A percentile compares a stretch with the other conserved stretches of the same genome.
Conservation (phyloP, 2,329 filamentous ascomycete species). For the Clonostachys sp. region DNA sequence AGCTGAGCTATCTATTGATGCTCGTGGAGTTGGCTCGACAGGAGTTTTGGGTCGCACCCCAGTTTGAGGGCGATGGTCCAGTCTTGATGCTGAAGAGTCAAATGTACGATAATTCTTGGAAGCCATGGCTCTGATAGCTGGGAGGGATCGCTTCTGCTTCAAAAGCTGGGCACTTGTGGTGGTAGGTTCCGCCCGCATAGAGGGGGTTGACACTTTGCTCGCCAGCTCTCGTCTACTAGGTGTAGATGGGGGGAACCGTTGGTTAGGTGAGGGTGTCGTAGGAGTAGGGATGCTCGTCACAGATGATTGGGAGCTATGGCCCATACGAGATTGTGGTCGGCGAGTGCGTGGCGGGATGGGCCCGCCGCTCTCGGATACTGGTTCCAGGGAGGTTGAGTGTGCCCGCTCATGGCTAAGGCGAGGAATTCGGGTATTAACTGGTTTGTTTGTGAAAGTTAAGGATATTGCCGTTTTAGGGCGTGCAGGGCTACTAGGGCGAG, state of each 20-base stretch:
- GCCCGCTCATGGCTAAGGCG: conserved; percentile 70
- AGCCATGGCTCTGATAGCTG: conserved; percentile 49
- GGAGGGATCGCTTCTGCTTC: conserved; percentile 61
- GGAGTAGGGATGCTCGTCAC: conserved; percentile 59
- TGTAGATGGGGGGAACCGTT: conserved; percentile 50
- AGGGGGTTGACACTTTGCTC: conserved; percentile 47
- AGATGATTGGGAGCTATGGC: conserved; percentile 67
- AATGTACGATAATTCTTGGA: conserved; percentile 44
- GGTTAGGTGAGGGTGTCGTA: conserved; percentile 49
- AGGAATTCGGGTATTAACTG: conserved; percentile 70
- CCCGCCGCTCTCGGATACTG: conserved; percentile 85
- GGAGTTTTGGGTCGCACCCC: conserved; percentile 66
- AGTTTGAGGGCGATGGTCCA: conserved; percentile 47
- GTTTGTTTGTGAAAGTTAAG: conserved; percentile 85
- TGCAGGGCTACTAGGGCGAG: conserved; percentile 63
- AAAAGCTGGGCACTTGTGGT: conserved; percentile 62
- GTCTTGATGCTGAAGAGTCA: conserved; percentile 57
- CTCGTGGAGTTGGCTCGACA: conserved; percentile 52
- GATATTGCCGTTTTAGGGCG: conserved; percentile 74
- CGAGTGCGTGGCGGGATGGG: conserved; percentile 56
- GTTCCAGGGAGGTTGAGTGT: conserved; percentile 72
- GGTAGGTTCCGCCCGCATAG: conserved; percentile 54
- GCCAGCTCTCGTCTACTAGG: conserved; percentile 58
- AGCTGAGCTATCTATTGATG: conserved; percentile 42
- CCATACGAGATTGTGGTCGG: conserved; percentile 62